Evolutionary conservation across 805 yeast genomes (phyloP).

Genomic region (Candida michaelii): DNA sequence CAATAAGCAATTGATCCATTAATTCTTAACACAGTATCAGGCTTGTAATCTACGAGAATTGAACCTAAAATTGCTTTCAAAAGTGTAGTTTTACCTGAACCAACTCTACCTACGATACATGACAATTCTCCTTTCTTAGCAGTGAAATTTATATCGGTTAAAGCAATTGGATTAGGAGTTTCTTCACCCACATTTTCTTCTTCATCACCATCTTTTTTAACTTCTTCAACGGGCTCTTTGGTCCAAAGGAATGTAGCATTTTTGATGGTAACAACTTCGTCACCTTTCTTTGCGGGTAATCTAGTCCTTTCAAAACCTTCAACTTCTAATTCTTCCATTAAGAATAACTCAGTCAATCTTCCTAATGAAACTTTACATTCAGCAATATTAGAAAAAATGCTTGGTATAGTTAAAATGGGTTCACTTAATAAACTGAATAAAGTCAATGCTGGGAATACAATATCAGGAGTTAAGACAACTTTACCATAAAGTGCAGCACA

Average conservation of each 20-base stretch:
- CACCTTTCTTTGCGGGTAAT: slow-evolving; percentile 19
- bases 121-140: slow-evolving; percentile 37
- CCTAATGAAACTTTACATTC: slow-evolving; percentile 33
- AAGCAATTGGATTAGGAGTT: slow-evolving; percentile 24
- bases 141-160: slow-evolving; percentile 29
- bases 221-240: slow-evolving; percentile 10
- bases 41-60: slow-evolving; percentile 18
- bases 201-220: slow-evolving; percentile 15
- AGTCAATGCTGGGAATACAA: slow-evolving; percentile 41
- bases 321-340: slow-evolving; percentile 33
- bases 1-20: slow-evolving; percentile 40
- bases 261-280: slow-evolving; percentile 24
- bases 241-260: slow-evolving; percentile 35
- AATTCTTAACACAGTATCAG: slow-evolving; percentile 18
- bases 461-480: slow-evolving; percentile 33
- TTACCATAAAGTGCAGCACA: slow-evolving; percentile 25
- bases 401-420: slow-evolving; percentile 35
- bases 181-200: slow-evolving; percentile 17
- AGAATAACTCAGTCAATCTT: slow-evolving; percentile 33
- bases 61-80: slow-evolving; percentile 35
- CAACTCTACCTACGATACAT: slow-evolving; percentile 44
- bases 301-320: slow-evolving; percentile 21
- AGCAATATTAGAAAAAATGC: slow-evolving; percentile 25
- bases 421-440: slow-evolving; percentile 36
- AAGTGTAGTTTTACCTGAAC: slow-evolving; percentile 40